A percentile compares a stretch with the other conserved stretches of the same genome.
These are phyloP conservation scores for Candida tetrigidarum DNA, from an alignment of 1,139 yeast species.

Conservation along the genomic window DNA sequence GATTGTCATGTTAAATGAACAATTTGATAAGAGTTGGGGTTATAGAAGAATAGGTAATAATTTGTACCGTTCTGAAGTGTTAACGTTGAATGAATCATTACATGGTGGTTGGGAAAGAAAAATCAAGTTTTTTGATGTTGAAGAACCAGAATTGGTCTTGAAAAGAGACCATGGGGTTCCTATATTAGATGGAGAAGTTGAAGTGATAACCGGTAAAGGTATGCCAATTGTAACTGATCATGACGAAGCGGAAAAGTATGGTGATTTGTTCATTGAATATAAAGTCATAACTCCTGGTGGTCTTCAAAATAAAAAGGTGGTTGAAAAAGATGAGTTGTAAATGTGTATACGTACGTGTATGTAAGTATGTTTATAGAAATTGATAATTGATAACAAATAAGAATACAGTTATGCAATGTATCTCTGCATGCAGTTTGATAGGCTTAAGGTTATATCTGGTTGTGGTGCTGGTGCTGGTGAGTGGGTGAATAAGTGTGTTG, in stretches of 20 bases:
- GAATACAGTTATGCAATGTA: too few species aligned
- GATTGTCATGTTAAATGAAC: constrained; percentile 60
- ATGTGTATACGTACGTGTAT: background rate
- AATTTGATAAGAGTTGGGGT: constrained; percentile 65
- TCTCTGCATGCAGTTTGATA: too few species aligned
- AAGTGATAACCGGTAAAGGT: constrained; percentile 72
- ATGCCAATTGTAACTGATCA: constrained; percentile 61
- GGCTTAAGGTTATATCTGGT: too few species aligned
- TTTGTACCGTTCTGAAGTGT: constrained; percentile 79
- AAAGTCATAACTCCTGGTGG: constrained; percentile 55
- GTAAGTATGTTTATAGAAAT: background rate
- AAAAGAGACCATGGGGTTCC: constrained; percentile 53
- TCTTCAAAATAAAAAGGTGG: background rate
- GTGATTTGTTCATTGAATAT: constrained; percentile 78
- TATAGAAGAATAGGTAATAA: constrained; percentile 78
- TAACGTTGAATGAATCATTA: constrained; percentile 73
- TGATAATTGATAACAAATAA: too few species aligned
- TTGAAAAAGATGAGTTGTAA: constrained; percentile 15
- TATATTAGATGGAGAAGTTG: constrained; percentile 71
- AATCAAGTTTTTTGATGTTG: constrained; percentile 53
- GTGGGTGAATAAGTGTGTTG: too few species aligned
- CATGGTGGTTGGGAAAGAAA: constrained; percentile 79
- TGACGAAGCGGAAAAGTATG: constrained; percentile 55
- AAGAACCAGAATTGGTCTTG: constrained; percentile 36
- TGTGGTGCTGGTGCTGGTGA: too few species aligned